Evolutionary conservation across 768 basidiomycete species (phyloP), one percentile per base, ranked within the genome.

Genomic region (Naganishia kalamii): DNA sequence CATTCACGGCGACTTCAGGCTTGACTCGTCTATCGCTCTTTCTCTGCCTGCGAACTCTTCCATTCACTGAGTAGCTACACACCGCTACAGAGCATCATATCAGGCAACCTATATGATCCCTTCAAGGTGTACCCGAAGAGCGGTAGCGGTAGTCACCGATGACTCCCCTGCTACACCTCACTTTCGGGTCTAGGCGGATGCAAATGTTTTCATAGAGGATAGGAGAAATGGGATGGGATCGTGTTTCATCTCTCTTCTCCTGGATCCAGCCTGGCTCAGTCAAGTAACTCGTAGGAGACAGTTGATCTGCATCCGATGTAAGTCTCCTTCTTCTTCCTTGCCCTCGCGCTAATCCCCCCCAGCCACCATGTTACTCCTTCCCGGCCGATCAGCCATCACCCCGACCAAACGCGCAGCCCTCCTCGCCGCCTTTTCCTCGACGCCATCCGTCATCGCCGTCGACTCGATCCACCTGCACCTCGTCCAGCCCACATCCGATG

Each of bases 401-500:
- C 76, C 78, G 29, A 83, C 87, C 10, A 90, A 88, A 74, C 85
- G 88, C 52, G 82, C 85, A 61, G 81, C 81, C 27, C 83, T 94
- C 17, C 80, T 92, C 51, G 79, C 79, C 40, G 76, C 81, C 62
- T 79, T 81, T 50, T 79, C 86, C 0, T 78, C 81, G 51, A 10
- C 43, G 13, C 6, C 54, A 37, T 6, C 29, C 19, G 76, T 97
- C 71, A 71, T 78, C 8, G 85, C 88, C 4, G 79, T 97, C 52
- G 91, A 96, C 70, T 87, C 89, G 12, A 81, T 93, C 62, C 90
- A 87, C 81, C 77, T 94, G 4, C 96, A 99, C 78, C 84, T 94
- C 15, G 84, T 97, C 71, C 85, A 89, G 69, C 84, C 85, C 65
- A 77, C 79, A 10, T 81, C 84, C 2, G 69, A 74, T 2, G 74